Evolutionary conservation across 2,329 filamentous ascomycete species (phyloP).

Genomic region (Penicillium brasilianum): DNA sequence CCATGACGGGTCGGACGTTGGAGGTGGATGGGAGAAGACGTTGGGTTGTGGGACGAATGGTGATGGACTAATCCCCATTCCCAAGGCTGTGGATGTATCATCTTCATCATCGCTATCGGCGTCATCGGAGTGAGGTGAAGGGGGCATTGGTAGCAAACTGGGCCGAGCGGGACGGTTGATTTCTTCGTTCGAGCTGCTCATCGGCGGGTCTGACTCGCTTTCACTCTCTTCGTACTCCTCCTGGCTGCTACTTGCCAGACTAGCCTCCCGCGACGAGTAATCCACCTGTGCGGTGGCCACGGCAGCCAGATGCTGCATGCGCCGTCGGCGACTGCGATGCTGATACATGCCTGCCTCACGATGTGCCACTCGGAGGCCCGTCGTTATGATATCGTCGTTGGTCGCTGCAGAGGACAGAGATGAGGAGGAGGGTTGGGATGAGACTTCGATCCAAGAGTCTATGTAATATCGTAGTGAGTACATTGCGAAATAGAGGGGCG

Average conservation of each 20-base stretch:
- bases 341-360: constrained; percentile 57
- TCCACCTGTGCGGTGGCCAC: constrained; percentile 48
- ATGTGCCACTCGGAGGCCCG: constrained; percentile 76
- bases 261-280: constrained; percentile 51
- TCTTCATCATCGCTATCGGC: constrained; percentile 64
- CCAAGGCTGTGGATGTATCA: constrained; percentile 83
- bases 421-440: constrained; percentile 90
- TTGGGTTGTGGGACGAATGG: constrained; percentile 87
- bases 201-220: constrained; percentile 78
- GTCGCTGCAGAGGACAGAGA: constrained; percentile 77
- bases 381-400: constrained; percentile 86
- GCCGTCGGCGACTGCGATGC: constrained; percentile 62
- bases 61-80: constrained; percentile 59
- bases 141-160: constrained; percentile 29
- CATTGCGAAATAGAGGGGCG: constrained; percentile 34
- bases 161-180: constrained; percentile 42
- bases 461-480: constrained; percentile 54
- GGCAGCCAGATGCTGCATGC: constrained; percentile 41
- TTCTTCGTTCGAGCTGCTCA: constrained; percentile 68
- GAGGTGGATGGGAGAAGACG: constrained; percentile 83
- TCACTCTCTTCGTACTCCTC: constrained; percentile 95
- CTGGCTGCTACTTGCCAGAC: constrained; percentile 71
- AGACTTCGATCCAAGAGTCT: constrained; percentile 97
- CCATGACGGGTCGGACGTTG: constrained; percentile 52
- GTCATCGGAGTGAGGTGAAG: constrained; percentile 33